Conservation (phyloP, 176 grass and related monocot genomes). For the Olyra latifolia region DNA sequence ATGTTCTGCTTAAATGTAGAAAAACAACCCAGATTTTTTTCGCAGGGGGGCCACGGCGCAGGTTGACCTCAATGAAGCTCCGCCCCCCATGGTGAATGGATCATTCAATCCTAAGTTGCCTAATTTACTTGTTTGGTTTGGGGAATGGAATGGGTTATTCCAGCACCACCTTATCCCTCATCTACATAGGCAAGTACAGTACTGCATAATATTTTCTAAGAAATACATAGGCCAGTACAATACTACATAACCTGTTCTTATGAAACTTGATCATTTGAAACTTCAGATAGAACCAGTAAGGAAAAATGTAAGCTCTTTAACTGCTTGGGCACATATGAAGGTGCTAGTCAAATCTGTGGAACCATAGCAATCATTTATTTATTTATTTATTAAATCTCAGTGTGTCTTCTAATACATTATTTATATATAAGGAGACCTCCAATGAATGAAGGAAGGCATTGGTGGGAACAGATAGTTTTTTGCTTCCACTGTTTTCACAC, state of each 20-base stretch:
- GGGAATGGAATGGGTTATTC: no score
- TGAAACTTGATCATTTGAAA: neutral
- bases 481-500: neutral
- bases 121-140: no score
- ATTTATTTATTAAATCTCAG: neutral
- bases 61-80: no score
- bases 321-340: neutral
- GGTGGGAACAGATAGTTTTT: neutral
- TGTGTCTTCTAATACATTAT: neutral
- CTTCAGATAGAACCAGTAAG: constrained; percentile 7
- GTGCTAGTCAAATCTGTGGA: neutral
- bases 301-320: neutral
- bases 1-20: neutral
- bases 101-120: no score
- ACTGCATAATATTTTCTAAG: neutral
- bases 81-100: neutral
- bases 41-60: no score
- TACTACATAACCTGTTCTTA: neutral
- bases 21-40: neutral
- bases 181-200: no score
- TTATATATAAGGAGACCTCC: neutral
- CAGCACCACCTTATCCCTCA: no score
- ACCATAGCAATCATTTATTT: neutral
- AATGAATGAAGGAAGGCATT: constrained; percentile 1
- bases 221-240: neutral